Evolutionary conservation across 1,284 basidiomycete genomes (phyloP), one percentile per base, ranked within the genome.

Genomic region (Ganoderma multipileum): DNA sequence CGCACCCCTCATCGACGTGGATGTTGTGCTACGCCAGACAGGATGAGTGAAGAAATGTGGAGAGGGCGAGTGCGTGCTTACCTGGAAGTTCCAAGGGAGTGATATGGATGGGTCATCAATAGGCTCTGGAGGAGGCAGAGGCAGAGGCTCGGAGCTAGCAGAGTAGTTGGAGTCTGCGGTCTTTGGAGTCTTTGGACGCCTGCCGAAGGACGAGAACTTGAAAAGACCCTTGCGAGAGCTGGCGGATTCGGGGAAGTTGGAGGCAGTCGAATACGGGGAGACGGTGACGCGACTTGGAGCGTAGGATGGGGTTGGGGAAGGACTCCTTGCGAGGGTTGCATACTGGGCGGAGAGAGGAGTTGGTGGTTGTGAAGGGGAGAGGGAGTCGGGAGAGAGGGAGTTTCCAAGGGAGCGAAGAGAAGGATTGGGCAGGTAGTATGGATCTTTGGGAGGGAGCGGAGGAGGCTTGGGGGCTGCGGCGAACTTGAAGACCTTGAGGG

Each of bases 1-100:
- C 85, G 70, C 76, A 92, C 87, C 83, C 87, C 79, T 93, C 92
- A 75, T 94, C 91, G 39, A 94, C 91, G 76, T 94, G 92, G 23
- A 94, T 86, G 76, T 93, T 86, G 75, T 94, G 92, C 91, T 93
- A 64, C 20, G 63, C 20, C 63, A 20, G 66, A 36, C 64, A 36
- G 59, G 30, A 41, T 60, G 54, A 65, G 66, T 30, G 33, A 8
- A 61, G 44, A 59, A 66, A 63, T 70, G 20, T 30, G n/a, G 66
- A 42, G 47, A 66, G 42, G 61, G 60, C 62, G 65, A 30, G 47
- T 39, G 61, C 28, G 23, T 54, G 78, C 88, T 62, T 76, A 90
- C 91, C 85, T 91, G 89, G 72, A 93, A 90, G 77, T 92, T 92
- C 87, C 88, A 93, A 20, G 92, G 92, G 69, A 80, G 74, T 0